Evolutionary conservation across 2,329 filamentous ascomycete genomes (phyloP).

Genomic region (Pezicula neosporulosa): DNA sequence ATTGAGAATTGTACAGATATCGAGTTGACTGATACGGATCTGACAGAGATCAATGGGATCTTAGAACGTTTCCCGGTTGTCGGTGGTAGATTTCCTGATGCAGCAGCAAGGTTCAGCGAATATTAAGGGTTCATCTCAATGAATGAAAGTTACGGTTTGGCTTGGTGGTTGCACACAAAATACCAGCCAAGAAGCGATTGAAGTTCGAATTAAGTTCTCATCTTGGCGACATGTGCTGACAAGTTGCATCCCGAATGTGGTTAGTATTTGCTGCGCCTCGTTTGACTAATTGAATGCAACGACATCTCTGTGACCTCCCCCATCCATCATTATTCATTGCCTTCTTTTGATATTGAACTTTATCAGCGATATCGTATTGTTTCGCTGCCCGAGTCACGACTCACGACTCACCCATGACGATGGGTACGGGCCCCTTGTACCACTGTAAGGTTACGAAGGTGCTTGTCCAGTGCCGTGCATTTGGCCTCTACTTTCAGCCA

Average conservation of each 20-base stretch:
- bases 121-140: slow-evolving; percentile 6
- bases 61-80: slow-evolving; percentile 15
- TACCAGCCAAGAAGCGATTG: too few relatives aligned
- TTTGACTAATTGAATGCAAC: too few relatives aligned
- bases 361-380: too few relatives aligned
- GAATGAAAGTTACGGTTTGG: neutral
- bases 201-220: too few relatives aligned
- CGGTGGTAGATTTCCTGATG: slow-evolving; percentile 14
- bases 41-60: slow-evolving; percentile 24
- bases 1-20: slow-evolving; percentile 28
- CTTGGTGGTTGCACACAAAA: neutral
- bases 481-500: neutral
- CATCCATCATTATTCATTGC: too few relatives aligned
- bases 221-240: too few relatives aligned
- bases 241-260: too few relatives aligned
- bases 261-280: too few relatives aligned
- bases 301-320: too few relatives aligned
- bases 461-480: neutral
- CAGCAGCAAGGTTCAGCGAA: slow-evolving; percentile 1
- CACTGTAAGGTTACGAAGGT: neutral
- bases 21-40: slow-evolving; percentile 24
- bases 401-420: too few relatives aligned
- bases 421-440: neutral
- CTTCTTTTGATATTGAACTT: too few relatives aligned
- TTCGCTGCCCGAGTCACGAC: too few relatives aligned